phyloP scores from a whole-genome alignment of 2,329 filamentous ascomycete genomes.

The Cordyceps cateniannulata region DNA sequence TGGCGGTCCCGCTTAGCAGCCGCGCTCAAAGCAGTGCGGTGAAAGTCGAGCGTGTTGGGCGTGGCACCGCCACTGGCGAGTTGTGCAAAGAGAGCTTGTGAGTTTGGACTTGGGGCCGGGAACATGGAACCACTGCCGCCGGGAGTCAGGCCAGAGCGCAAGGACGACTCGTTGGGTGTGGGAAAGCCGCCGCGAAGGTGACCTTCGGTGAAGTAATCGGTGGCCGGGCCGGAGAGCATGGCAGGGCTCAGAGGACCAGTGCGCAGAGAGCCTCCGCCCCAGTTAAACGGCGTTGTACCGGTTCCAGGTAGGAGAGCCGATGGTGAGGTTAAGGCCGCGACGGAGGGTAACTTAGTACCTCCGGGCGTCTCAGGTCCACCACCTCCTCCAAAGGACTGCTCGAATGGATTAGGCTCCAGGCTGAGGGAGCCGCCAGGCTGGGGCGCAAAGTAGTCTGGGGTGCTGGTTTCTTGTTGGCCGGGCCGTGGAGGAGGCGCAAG shows the following conservation, averaged over 20 bases:
- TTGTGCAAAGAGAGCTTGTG: constrained; percentile 73
- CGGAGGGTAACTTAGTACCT: constrained; percentile 75
- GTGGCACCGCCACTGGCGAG: constrained; percentile 77
- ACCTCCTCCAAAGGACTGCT: constrained; percentile 76
- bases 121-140: constrained; percentile 97
- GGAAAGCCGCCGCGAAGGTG: constrained; percentile 78
- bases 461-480: constrained; percentile 46
- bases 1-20: constrained; percentile 53
- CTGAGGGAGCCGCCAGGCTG: constrained; percentile 52
- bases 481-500: constrained; percentile 67
- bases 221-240: constrained; percentile 83
- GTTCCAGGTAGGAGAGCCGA: constrained; percentile 70
- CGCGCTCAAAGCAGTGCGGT: constrained; percentile 82
- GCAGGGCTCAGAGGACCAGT: constrained; percentile 93
- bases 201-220: constrained; percentile 83
- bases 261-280: constrained; percentile 76
- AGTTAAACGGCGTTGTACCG: constrained; percentile 68
- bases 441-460: constrained; percentile 63
- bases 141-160: constrained; percentile 85
- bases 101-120: constrained; percentile 81
- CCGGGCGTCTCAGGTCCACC: constrained; percentile 72
- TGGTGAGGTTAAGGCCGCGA: constrained; percentile 86
- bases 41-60: constrained; percentile 87
- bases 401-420: constrained; percentile 92
- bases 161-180: constrained; percentile 92